These are phyloP conservation scores for Coemansia aciculifera DNA, from an alignment of 192 early-diverging fungal species.

Conservation along the genomic window DNA sequence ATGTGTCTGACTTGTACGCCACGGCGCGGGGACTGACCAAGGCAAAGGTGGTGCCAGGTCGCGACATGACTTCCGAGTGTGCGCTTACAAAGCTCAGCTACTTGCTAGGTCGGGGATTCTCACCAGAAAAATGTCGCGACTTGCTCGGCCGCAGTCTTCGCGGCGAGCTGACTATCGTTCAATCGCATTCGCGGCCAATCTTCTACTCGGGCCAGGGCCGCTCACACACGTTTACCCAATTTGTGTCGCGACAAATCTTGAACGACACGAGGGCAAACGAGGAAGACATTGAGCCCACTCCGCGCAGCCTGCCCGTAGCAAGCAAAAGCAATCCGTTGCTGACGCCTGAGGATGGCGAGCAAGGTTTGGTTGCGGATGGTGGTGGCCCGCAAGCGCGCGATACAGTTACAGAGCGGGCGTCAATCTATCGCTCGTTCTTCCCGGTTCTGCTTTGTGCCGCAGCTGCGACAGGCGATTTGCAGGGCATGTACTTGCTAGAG, in stretches of 20 bases:
- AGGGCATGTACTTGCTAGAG: constrained; percentile 68
- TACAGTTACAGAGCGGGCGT: constrained; percentile 58
- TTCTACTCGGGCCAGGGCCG: constrained; percentile 40
- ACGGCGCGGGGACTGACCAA: constrained; percentile 83
- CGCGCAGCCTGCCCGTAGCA: constrained; percentile 1
- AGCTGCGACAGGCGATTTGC: constrained; percentile 80
- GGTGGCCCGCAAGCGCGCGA: constrained; percentile 29
- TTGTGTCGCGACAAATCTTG: constrained; percentile 53
- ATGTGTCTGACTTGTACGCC: constrained; percentile 89
- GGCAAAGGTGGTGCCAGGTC: constrained; percentile 82
- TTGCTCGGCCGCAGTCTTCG: constrained; percentile 84
- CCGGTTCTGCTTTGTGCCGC: constrained; percentile 86
- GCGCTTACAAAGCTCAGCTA: constrained; percentile 96
- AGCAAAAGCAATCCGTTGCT: not conserved
- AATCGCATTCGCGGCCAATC: constrained; percentile 47
- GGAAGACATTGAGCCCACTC: constrained; percentile 33
- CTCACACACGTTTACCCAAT: constrained; percentile 50
- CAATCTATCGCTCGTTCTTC: constrained; percentile 75
- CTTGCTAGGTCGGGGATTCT: constrained; percentile 71
- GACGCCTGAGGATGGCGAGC: not conserved
- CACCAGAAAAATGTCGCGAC: constrained; percentile 71
- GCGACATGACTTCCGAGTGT: constrained; percentile 95
- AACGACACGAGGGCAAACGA: constrained; percentile 47
- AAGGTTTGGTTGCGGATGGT: not conserved
- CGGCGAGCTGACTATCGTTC: constrained; percentile 81